Base-by-base conservation (phyloP, 2,329 filamentous ascomycete species). In the Diaporthe longicolla region DNA sequence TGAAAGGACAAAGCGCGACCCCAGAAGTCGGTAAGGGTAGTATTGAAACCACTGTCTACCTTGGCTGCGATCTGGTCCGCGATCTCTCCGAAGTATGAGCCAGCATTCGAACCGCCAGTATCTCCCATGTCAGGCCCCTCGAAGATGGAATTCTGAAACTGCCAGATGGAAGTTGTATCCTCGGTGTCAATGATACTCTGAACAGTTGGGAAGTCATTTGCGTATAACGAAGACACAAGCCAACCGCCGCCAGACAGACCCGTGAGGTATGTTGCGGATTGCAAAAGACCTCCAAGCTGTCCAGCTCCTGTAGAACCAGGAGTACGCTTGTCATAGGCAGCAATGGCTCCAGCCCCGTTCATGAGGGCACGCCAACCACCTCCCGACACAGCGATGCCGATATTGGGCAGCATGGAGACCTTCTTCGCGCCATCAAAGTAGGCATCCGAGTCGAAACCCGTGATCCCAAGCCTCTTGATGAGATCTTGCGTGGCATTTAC, bases 1-100 rank as follows among this genome's bases (percentile, higher is more conserved):
- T 98, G 95, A 83, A 93, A 97, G 1, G 92, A 92, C 21, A 98
- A 87, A 65, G 94, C 94, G 73, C 95, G 93, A 45, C 93, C 94
- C 93, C 95, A 97, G 82, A 95, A 94, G 84, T 98, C 95, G 0
- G 95, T 98, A 72, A 98, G 87, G 13, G 94, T 93, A 4, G 89
- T 90, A 58, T 91, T 85, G 79, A 87, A 95, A 1, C 90, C 90
- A 24, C 92, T 91, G 74, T 92, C 82, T 1, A 79, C 78, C 84
- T 95, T 95, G n/a, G 79, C 83, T 0, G 83, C 74, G 0, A 94
- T 92, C 24, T 90, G 85, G 37, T 87, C 81, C n/a, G 84, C 80
- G 11, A 95, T 82, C 48, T 89, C 85, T 8, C 80, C 82, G 80
- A 90, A 95, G 82, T 95, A 95, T 66, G 76, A 73, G 21, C 77